These are phyloP conservation scores for Ascochyta fabae DNA, from an alignment of 2,329 filamentous ascomycete species.

Conservation along the genomic window DNA sequence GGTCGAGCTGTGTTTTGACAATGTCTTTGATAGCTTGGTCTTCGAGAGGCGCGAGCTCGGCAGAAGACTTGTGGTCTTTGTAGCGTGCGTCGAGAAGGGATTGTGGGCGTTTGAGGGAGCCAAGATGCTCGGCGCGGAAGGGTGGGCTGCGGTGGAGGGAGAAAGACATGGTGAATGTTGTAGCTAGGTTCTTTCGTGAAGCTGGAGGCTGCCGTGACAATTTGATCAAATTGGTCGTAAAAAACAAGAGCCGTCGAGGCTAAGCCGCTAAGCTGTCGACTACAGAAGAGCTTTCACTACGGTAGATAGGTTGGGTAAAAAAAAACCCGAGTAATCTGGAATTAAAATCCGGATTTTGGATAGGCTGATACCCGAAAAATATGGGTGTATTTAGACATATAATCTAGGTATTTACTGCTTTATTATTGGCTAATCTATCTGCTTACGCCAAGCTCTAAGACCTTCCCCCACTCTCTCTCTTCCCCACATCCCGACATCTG, in stretches of 20 bases:
- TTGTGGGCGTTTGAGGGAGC: constrained; percentile 70
- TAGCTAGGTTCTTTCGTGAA: not conserved
- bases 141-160: constrained; percentile 54
- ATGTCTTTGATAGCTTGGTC: constrained; percentile 68
- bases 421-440: no score
- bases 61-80: constrained; percentile 60
- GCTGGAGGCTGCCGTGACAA: not conserved
- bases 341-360: no score
- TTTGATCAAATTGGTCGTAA: not conserved
- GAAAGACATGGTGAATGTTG: constrained; percentile 19
- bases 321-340: no score
- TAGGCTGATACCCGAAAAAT: no score
- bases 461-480: no score
- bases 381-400: no score
- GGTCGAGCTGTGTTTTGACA: constrained; percentile 66
- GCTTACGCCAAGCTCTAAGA: no score
- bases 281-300: not conserved
- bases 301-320: no score
- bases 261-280: not conserved
- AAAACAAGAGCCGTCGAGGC: not conserved
- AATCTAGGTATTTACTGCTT: no score
- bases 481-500: no score
- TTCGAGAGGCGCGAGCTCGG: constrained; percentile 66
- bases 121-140: constrained; percentile 74
- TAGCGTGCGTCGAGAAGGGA: constrained; percentile 64